Evolutionary conservation across 805 yeast species (phyloP), one percentile per base, ranked within the genome.

Genomic region (Nakazawaea laoshanensis): DNA sequence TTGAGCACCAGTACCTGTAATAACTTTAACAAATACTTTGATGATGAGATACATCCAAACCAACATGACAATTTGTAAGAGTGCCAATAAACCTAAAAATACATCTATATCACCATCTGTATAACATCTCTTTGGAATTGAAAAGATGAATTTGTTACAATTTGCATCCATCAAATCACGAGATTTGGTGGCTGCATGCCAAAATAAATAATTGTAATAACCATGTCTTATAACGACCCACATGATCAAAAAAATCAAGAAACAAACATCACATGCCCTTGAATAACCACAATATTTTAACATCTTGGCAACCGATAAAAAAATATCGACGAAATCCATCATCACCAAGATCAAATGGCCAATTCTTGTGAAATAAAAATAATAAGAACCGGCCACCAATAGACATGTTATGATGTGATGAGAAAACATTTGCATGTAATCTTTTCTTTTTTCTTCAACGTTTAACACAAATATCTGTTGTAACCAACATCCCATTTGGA

Each of bases 321-420:
- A 61, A 27, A 79, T 71, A 52, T 87, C 96, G 30, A 76, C 92
- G 19, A 77, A 61, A 58, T 87, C 96, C 95, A 87, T 87, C 35
- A 84, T 58, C 40, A 77, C 66, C 43, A 85, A 56, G 28, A 87
- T 78, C 19, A 79, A 67, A 54, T 85, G 84, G 19, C 96, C 96
- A 35, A 84, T 70, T 23, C 84, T 67, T 21, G 78, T 72, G 55
- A 77, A 81, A 55, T 81, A 77, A 50, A 73, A 75, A 48, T 61
- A 63, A 53, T 86, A 87, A 1, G 92, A 79, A 2, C 92, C 89
- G 9, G 67, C 51, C 18, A 81, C 67, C 35, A 87, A 65, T 15
- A 62, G 45, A 45, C 77, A 67, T 1, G 96, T 87, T 36, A 88
- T 77, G 36, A 88, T 74, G 55, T 87, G 96, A 53, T 87, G 96